phyloP scores from a whole-genome alignment of 2,329 filamentous ascomycete species.

The Botrytis cinerea region DNA sequence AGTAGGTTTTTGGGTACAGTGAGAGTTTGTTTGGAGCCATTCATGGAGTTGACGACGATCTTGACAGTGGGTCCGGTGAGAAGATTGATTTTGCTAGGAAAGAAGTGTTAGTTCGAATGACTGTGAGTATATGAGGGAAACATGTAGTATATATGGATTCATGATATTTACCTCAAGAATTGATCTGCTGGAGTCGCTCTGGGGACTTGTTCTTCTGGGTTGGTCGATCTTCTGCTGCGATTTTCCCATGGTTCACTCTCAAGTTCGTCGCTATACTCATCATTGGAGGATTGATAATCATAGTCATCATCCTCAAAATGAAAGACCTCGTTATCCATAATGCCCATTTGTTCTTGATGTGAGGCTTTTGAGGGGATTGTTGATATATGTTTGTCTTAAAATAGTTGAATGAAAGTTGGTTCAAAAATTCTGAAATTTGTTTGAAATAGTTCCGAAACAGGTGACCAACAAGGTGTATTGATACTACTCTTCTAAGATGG shows the following conservation, averaged over 20 bases:
- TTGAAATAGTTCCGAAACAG: not conserved
- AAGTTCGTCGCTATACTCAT: not conserved
- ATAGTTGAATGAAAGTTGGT: not conserved
- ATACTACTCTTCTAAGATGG: not conserved
- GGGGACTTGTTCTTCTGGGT: not conserved
- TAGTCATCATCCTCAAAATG: conserved; percentile 5
- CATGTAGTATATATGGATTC: not conserved
- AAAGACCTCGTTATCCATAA: conserved; percentile 8
- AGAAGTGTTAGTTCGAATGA: not conserved
- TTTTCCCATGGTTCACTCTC: not conserved
- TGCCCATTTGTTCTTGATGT: not conserved
- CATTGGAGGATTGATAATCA: conserved; percentile 1
- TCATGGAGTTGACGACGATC: conserved; percentile 15
- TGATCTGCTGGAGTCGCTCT: conserved; percentile 3
- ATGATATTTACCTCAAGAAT: conserved; percentile 2
- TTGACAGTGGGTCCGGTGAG: conserved; percentile 18
- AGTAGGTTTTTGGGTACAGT: conserved; percentile 24
- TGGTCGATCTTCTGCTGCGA: not conserved
- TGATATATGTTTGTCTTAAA: not conserved
- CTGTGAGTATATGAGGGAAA: rapidly evolving
- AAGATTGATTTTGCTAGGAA: conserved; percentile 12
- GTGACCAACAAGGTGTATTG: conserved; percentile 7
- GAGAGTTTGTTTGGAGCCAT: conserved; percentile 4
- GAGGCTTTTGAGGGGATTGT: not conserved
- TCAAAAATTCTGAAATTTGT: not conserved